phyloP scores from a whole-genome alignment of 306 rosid genomes.

The Ammopiptanthus mongolicus region DNA sequence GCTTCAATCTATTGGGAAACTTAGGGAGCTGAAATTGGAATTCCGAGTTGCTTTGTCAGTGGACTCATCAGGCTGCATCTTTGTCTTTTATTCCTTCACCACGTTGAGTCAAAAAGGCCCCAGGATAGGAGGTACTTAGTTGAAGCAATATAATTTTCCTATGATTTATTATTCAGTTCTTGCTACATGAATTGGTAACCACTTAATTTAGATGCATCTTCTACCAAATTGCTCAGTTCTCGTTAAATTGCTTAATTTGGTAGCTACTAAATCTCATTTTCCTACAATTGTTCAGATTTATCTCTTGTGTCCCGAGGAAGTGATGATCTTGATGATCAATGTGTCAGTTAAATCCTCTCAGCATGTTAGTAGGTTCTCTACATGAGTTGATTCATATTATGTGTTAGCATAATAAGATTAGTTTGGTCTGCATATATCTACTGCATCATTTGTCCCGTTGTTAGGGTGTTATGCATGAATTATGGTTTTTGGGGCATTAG shows the following conservation, averaged over 20 bases:
- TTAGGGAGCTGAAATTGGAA: conserved; percentile 41
- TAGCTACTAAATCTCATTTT: not conserved
- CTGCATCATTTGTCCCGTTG: conserved; percentile 5
- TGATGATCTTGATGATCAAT: conserved; percentile 16
- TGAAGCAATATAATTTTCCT: conserved; percentile 24
- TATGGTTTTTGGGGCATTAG: not conserved
- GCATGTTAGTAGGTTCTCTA: not conserved
- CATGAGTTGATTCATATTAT: conserved; percentile 5
- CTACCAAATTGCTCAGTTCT: conserved; percentile 10
- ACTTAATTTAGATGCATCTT: conserved; percentile 6
- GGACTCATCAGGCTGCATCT: conserved; percentile 34
- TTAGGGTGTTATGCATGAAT: conserved; percentile 10
- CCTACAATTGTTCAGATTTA: not conserved
- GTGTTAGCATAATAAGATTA: not conserved
- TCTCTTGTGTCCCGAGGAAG: not conserved
- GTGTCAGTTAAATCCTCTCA: not conserved
- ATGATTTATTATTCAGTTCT: conserved; percentile 16
- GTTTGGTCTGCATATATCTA: not conserved
- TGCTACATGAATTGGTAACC: not conserved
- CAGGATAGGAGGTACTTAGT: conserved; percentile 33
- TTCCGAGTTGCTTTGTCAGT: conserved; percentile 22
- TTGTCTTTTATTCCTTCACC: conserved; percentile 12
- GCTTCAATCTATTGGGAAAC: conserved; percentile 38
- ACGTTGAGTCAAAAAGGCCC: conserved; percentile 24
- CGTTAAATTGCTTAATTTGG: not conserved